Conservation (phyloP, 1,284 basidiomycete species). For the Cryptococcus sp. region DNA sequence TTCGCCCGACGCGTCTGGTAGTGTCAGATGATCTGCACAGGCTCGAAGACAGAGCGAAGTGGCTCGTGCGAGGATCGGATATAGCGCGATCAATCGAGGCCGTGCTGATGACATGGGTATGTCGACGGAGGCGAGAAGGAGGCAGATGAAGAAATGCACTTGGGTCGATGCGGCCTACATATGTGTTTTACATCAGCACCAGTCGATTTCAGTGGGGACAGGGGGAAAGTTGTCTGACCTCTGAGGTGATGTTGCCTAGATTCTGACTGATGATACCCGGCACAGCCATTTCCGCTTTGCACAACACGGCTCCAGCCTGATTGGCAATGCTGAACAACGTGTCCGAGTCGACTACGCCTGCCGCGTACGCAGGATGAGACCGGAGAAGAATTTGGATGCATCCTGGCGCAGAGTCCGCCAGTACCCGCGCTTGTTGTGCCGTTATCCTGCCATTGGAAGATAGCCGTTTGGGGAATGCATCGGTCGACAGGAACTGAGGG, state of each 20-base stretch:
- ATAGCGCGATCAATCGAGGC: constrained; percentile 28
- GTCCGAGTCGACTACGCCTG: constrained; percentile 18
- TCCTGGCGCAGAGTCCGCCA: constrained; percentile 27
- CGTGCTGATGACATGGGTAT: constrained; percentile 16
- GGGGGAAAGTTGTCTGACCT: constrained; percentile 17
- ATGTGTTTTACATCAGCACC: neutral
- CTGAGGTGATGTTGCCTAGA: constrained; percentile 18
- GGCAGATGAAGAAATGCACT: constrained; percentile 31
- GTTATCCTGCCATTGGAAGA: neutral
- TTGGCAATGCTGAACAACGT: constrained; percentile 21
- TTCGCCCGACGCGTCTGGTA: constrained; percentile 30
- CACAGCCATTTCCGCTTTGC: constrained; percentile 26
- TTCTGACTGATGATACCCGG: constrained; percentile 26
- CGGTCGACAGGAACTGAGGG: constrained; percentile 10
- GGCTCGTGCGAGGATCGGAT: constrained; percentile 38
- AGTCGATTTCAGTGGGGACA: neutral
- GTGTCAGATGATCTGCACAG: constrained; percentile 31
- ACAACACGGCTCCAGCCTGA: constrained; percentile 27
- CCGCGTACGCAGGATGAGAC: constrained; percentile 24
- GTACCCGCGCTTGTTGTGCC: constrained; percentile 8
- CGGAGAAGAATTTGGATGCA: constrained; percentile 33
- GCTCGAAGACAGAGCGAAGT: constrained; percentile 33
- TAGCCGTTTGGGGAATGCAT: constrained; percentile 9
- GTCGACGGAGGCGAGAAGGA: constrained; percentile 34
- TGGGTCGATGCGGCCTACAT: constrained; percentile 20